Evolutionary conservation across 2,329 filamentous ascomycete genomes (phyloP), one percentile per base, ranked within the genome.

Genomic region (Rhinocladiella similis): DNA sequence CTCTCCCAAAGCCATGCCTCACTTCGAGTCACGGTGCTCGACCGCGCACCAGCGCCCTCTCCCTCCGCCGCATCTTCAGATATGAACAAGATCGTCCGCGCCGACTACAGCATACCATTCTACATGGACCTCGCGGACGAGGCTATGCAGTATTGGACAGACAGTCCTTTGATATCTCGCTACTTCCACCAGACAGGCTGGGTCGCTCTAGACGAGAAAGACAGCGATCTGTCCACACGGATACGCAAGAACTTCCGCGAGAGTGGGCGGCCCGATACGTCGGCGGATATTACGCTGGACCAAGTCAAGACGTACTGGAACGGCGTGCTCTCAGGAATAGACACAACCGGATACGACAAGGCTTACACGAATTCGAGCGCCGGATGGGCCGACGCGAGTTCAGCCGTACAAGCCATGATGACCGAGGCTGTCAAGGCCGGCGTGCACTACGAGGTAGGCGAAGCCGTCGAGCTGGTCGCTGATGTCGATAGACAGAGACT

Each of bases 81-180:
- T 72, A 85, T 85, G 80, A 89, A 88, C 74, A 89, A 89, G 70
- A 84, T 88, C 25, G 79, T 89, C 14, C 83, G 86, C 54, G 83
- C 85, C 47, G 86, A 89, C 69, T 89, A 89, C 72, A 77, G 82
- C 53, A 83, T 87, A 63, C 35, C 82, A 1, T 70, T 84, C 14
- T 89, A 90, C 74, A 84, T 82, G 69, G 70, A 79, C 48, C 76
- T 90, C 18, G 87, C 82, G 0, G 77, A 88, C 25, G 85, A 89
- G 70, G 83, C 87, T 0, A 83, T 86, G 65, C 80, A 84, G 50
- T 71, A 83, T 0, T 90, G 85, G 77, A 77, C 77, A 53, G 72
- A 70, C 1, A 80, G 85, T 51, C 80, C 83, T 1, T 73, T 86
- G 2, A 83, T 82, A 73, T 72, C 76, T 63, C 73, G 75, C 1